These are phyloP conservation scores for Grosmannia huntii DNA, from an alignment of 2,329 filamentous ascomycete genomes.

Conservation along the genomic window DNA sequence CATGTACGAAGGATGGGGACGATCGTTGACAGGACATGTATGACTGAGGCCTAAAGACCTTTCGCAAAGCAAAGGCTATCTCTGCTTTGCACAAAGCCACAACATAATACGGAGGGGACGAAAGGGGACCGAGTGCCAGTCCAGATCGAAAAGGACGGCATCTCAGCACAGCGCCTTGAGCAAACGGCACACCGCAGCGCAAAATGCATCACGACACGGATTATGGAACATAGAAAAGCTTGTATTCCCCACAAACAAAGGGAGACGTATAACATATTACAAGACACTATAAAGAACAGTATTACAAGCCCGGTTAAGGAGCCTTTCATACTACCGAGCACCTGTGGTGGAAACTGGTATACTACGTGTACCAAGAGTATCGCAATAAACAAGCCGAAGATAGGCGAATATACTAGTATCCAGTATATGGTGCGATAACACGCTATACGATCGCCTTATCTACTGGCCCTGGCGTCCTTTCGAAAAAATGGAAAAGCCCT, in stretches of 20 bases:
- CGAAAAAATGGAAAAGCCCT: conserved; percentile 11
- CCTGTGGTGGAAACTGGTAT: too few relatives aligned
- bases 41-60: background rate
- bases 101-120: background rate
- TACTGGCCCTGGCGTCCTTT: background rate
- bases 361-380: background rate
- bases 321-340: too few relatives aligned
- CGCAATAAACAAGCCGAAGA: background rate
- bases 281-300: too few relatives aligned
- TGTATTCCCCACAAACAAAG: too few relatives aligned
- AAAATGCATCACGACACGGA: too few relatives aligned
- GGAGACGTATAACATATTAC: too few relatives aligned
- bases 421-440: background rate
- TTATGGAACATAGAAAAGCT: too few relatives aligned
- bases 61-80: background rate
- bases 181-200: background rate
- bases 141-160: background rate
- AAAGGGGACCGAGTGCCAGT: background rate
- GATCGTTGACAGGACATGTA: background rate
- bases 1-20: background rate
- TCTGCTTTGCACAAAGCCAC: background rate
- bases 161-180: background rate
- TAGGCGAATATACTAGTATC: background rate
- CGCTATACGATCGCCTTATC: conserved; percentile 3
- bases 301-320: too few relatives aligned